A percentile compares a stretch with the other conserved stretches of the same genome.
Conservation (phyloP, 495 filamentous ascomycete species). For the Jackrogersella multiformis region DNA sequence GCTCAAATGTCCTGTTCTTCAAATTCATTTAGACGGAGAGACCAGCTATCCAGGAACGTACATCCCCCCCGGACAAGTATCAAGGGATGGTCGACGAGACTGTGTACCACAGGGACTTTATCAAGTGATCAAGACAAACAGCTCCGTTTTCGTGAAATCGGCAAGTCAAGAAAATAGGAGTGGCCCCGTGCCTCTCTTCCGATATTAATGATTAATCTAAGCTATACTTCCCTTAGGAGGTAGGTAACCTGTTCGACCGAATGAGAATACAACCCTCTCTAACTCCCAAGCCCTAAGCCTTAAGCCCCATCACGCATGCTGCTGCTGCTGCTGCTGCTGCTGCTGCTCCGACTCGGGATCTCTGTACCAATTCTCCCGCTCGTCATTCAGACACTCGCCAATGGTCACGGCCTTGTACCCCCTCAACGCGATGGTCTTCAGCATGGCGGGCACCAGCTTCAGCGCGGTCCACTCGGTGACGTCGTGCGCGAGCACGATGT, state of each 20-base stretch:
- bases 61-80: too few relatives aligned
- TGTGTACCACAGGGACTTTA: too few relatives aligned
- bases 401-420: slow-evolving; percentile 59
- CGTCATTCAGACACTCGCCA: slow-evolving; percentile 51
- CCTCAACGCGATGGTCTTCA: slow-evolving; percentile 58
- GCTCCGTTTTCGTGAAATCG: too few relatives aligned
- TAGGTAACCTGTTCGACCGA: not conserved
- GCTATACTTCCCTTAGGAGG: too few relatives aligned
- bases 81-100: too few relatives aligned
- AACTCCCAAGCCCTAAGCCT: not conserved
- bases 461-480: slow-evolving; percentile 71
- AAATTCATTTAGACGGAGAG: too few relatives aligned
- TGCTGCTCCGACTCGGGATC: not conserved
- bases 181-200: not conserved
- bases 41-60: too few relatives aligned
- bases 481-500: slow-evolving; percentile 66
- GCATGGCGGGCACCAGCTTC: slow-evolving; percentile 69
- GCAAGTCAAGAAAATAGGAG: not conserved
- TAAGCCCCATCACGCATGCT: not conserved
- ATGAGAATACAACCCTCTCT: not conserved
- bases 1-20: too few relatives aligned
- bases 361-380: slow-evolving; percentile 58
- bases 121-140: too few relatives aligned
- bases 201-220: too few relatives aligned
- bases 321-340: too few relatives aligned